Base-by-base conservation (phyloP, 2,329 filamentous ascomycete genomes). In the Fusarium mundagurra region DNA sequence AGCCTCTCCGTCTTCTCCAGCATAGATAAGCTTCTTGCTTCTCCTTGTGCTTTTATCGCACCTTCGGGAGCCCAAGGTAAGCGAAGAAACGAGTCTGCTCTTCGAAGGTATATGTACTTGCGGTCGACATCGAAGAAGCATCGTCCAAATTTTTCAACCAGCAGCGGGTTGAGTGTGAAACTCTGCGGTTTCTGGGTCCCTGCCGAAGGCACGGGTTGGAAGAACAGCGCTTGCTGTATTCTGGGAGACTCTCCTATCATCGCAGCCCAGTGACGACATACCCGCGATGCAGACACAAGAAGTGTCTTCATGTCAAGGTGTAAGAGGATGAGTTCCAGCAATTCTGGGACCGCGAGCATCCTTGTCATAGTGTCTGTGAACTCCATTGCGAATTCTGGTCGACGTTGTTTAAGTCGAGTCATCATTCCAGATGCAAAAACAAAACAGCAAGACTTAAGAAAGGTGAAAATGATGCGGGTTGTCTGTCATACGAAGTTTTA, bases 301-400 rank as follows among this genome's bases (percentile, higher is more conserved):
- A 80, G 73, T 8, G 77, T 78, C 18, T 67, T 65, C 68, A 78
- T 76, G 66, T 80, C 78, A 11, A 79, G 62, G 14, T 75, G 69
- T 20, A 74, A 41, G 27, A 81, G 59, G 36, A 80, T 77, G 38
- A 72, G 70, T 50, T 81, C 80, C 33, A 80, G 64, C 8, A 81
- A 61, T 66, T 81, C 79, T 12, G 77, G 71, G n/a, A 60, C 17
- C 16, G 24, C 34, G 36, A 65, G 36, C 27, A 65, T 70, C 4
- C n/a, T 57, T 8, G 51, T 22, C 54, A 48, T 38, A 18, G 10
- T 33, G 13, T 41, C 43, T 66, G 53, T 14, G 27, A 31, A 12
- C 31, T 54, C 41, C 53, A 68, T 68, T 18, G n/a, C 34, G 24
- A 41, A 41, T 55, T 18, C 16, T 31, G 20, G n/a, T 55, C 45